phyloP scores from a whole-genome alignment of 352 stramenopile species.

The Phytopythium kandeliae region DNA sequence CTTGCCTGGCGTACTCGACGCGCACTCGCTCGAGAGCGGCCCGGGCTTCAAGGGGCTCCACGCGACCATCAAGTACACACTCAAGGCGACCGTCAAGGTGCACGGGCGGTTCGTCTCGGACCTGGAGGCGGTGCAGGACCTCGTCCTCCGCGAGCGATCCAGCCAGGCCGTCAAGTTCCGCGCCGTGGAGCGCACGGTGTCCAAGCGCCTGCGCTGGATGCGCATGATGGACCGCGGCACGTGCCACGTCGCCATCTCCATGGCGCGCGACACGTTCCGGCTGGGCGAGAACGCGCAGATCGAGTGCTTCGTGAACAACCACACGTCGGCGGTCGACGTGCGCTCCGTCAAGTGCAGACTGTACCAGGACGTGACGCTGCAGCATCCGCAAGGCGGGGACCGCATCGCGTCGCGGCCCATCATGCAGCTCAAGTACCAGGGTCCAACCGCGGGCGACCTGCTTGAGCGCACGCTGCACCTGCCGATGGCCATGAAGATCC shows the following conservation, averaged over 20 bases:
- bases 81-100: conserved; percentile 64
- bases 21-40: conserved; percentile 42
- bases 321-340: conserved; percentile 45
- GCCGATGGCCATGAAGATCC: conserved; percentile 40
- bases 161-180: conserved; percentile 12
- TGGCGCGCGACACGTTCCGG: conserved; percentile 54
- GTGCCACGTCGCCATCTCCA: conserved; percentile 55
- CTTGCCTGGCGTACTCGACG: conserved; percentile 51
- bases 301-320: conserved; percentile 71
- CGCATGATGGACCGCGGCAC: conserved; percentile 49
- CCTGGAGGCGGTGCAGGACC: conserved; percentile 46
- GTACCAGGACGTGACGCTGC: conserved; percentile 57
- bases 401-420: conserved; percentile 37
- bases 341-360: conserved; percentile 44
- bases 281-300: conserved; percentile 53
- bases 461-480: conserved; percentile 59
- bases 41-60: conserved; percentile 33
- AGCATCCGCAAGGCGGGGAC: conserved; percentile 24
- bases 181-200: conserved; percentile 53
- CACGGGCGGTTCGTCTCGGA: conserved; percentile 65
- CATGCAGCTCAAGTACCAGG: conserved; percentile 46
- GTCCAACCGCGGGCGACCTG: conserved; percentile 38
- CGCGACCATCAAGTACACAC: conserved; percentile 71
- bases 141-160: conserved; percentile 36
- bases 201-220: conserved; percentile 52